Conservation (phyloP, 345 rosid genomes). For the Jatropha curcas region DNA sequence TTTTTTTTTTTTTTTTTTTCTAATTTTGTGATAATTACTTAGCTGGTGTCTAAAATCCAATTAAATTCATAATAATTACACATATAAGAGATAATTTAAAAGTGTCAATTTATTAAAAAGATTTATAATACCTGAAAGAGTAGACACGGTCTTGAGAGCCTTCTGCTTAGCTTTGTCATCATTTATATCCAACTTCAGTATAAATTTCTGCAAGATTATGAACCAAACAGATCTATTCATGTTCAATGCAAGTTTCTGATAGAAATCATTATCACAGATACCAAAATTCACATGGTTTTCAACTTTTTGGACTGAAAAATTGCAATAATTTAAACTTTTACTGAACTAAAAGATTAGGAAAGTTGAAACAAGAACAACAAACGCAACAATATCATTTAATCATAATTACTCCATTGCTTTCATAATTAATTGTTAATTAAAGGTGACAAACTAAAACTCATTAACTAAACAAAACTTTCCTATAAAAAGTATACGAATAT, state of each 20-base stretch:
- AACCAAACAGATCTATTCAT: conserved; percentile 23
- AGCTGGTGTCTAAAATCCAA: not conserved
- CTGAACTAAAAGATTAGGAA: not conserved
- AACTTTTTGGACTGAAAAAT: not conserved
- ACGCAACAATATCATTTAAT: no score
- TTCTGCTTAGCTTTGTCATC: conserved; percentile 85
- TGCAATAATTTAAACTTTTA: not conserved
- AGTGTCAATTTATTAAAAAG: no score
- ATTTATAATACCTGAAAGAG: conserved; percentile 71
- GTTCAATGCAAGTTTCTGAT: not conserved
- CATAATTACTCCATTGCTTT: conserved; percentile 6
- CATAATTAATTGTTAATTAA: not conserved
- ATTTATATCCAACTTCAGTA: conserved; percentile 66
- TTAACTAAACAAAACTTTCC: not conserved
- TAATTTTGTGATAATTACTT: not conserved
- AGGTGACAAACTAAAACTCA: not conserved
- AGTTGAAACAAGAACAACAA: not conserved
- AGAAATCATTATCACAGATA: not conserved
- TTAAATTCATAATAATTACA: not conserved
- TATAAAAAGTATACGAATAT: not conserved
- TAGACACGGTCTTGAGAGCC: conserved; percentile 81
- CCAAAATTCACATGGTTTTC: no score
- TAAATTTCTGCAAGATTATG: conserved; percentile 61
- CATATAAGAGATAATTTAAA: not conserved
- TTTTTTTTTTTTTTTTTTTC: not conserved